These are phyloP conservation scores for Elsinoe fawcettii DNA, from an alignment of 2,329 filamentous ascomycete species.

Conservation along the genomic window DNA sequence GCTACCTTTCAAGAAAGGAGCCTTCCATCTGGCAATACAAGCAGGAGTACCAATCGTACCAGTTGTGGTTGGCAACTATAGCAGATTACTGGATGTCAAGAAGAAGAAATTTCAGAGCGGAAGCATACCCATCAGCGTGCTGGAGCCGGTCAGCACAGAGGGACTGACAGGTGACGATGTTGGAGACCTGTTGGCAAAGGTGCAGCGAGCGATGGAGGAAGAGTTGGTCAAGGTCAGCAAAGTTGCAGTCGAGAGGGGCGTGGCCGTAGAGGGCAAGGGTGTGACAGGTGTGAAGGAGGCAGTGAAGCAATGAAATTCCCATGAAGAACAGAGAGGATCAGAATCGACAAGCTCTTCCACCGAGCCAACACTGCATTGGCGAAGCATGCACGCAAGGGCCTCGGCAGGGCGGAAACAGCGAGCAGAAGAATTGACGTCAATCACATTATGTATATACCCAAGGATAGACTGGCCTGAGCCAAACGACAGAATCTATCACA, in stretches of 20 bases:
- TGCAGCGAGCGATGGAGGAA: slow-evolving; percentile 67
- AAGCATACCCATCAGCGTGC: slow-evolving; percentile 57
- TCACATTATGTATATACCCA: slow-evolving; percentile 14
- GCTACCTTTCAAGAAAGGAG: slow-evolving; percentile 97
- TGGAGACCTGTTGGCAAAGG: slow-evolving; percentile 60
- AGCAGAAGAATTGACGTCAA: background rate
- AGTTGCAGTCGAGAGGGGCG: slow-evolving; percentile 24
- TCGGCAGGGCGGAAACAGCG: background rate
- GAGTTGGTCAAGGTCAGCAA: slow-evolving; percentile 40
- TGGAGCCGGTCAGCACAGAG: slow-evolving; percentile 71
- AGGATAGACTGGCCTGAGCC: background rate
- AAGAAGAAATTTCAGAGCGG: slow-evolving; percentile 36
- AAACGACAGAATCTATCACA: slow-evolving; percentile 13
- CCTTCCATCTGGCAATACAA: slow-evolving; percentile 91
- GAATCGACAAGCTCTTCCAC: background rate
- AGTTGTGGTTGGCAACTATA: slow-evolving; percentile 50
- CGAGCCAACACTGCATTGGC: no score
- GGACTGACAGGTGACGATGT: slow-evolving; percentile 69
- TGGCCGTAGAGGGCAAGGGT: slow-evolving; percentile 18
- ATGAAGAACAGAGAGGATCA: background rate
- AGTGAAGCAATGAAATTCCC: slow-evolving; percentile 8
- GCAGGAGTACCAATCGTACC: slow-evolving; percentile 90
- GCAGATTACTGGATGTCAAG: slow-evolving; percentile 40
- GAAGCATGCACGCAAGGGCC: background rate
- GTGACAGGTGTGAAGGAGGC: slow-evolving; percentile 2